Evolutionary conservation across 2,329 filamentous ascomycete species (phyloP), one percentile per base, ranked within the genome.

Genomic region (Helicocarpus griseus): DNA sequence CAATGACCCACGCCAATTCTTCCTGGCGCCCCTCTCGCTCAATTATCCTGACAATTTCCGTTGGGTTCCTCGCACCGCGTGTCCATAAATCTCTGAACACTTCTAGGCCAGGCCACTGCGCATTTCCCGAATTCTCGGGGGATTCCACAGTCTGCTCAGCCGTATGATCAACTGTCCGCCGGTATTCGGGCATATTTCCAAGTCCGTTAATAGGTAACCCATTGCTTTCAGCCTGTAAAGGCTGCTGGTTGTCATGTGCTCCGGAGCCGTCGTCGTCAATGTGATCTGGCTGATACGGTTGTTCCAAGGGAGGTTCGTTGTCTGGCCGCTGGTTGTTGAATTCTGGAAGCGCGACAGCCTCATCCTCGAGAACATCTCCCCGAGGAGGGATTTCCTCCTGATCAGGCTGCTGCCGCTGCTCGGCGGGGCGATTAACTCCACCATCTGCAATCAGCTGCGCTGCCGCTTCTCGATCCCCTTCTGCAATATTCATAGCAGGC

Each of bases 401-500:
- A 14, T n/a, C 26, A 19, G 35, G 35, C n/a, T 17, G 47, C 14
- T 26, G 24, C 28, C 13, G 29, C 14, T 17, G 21, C 9, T 48
- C 33, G 17, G 29, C 28, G 13, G 19, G 40, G 50, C 40, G 60
- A 7, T 63, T 61, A 19, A 60, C 57, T 26, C 61, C 63, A 53
- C 67, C 67, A 52, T 69, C 70, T 6, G 69, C 68, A 46, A 72
- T 66, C 35, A 71, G 52, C 49, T 73, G 74, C n/a, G 70, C 69
- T 6, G 73, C 78, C 9, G 77, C 81, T 62, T 69, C 73, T 54
- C 67, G 75, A 61, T 65, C 71, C 57, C 31, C 53, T 26, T 69
- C 84, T 0, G 82, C 85, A 74, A 93, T 84, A 61, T 95, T 94
- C 59, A 93, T 85, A 57, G 90, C 85, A 4, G 91, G 93, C 64